Base-by-base conservation (phyloP, 805 yeast species). In the Cyberlindnera suaveolens region DNA sequence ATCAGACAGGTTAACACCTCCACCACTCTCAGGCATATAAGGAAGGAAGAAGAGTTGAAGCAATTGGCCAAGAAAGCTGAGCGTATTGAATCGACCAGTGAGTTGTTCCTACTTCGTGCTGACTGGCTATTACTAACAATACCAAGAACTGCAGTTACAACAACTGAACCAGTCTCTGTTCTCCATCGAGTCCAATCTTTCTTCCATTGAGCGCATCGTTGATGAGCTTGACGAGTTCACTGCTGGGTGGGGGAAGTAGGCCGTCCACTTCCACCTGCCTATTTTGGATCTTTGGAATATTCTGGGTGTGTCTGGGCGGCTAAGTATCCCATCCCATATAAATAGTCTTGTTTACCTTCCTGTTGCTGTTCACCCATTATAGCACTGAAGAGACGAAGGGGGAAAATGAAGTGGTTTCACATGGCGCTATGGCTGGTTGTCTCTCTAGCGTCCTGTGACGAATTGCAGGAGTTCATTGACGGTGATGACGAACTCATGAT, bases 1-100 rank as follows among this genome's bases (percentile, higher is more conserved):
- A 49, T 79, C 29, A 76, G 75, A 43, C 75, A 77, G 48, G 59
- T 77, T 44, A 80, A 80, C 53, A 79, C 82, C n/a, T 68, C 75
- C 41, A 75, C 78, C 38, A 72, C 80, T 1, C 60, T 78, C 47
- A 74, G 74, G 51, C 77, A 74, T 41, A 67, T 69, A 39, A 64
- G 61, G 29, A 58, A 77, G 29, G 82, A 75, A 36, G 61, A 59
- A 5, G 72, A 73, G 43, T 47, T 68, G 5, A 57, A 62, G 18
- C 53, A 56, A 11, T 46, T 69, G 23, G 17, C 44, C 5, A 34
- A 49, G 14, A 53, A 53, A 13, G 51, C 54, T 1, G 48, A 46
- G 3, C 50, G 44, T 11, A 44, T 63, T 10, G 41, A 40, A 14
- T 26, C 36, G 5, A 23, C 47, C 31, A 59, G 60, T 43, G 43